Conservation (phyloP, 768 basidiomycete genomes). For the Serendipita indica region DNA sequence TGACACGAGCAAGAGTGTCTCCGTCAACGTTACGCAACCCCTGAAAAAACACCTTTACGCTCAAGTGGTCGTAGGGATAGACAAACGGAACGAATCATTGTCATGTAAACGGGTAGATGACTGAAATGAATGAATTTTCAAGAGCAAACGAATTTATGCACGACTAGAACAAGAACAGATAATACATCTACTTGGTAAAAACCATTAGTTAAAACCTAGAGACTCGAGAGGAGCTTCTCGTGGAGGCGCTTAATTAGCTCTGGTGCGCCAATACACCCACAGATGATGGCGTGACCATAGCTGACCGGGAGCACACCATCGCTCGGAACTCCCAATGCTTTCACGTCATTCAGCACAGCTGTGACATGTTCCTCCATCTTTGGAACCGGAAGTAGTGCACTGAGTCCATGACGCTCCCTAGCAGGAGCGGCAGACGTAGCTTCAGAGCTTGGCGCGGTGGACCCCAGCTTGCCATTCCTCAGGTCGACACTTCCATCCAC, state of each 20-base stretch:
- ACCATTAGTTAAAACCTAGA: neutral
- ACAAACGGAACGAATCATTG: too few relatives aligned
- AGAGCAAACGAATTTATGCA: neutral
- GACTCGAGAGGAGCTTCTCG: neutral
- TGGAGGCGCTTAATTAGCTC: neutral
- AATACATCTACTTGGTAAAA: neutral
- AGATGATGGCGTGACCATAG: neutral
- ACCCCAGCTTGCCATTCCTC: neutral
- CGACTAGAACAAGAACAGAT: neutral
- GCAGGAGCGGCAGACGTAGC: neutral
- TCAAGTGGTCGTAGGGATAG: neutral
- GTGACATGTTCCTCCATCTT: neutral
- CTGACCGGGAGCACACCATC: neutral
- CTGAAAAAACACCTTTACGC: neutral
- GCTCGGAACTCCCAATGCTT: neutral
- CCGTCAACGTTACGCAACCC: neutral
- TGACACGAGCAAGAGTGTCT: neutral
- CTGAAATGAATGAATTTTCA: too few relatives aligned
- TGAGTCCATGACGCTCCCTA: neutral
- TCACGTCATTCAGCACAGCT: neutral
- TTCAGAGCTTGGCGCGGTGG: neutral
- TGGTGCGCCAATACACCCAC: neutral
- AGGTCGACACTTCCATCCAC: constrained; percentile 4
- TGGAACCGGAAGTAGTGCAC: neutral
- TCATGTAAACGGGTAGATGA: too few relatives aligned